These are phyloP conservation scores for Yueomyces sp. DNA, from an alignment of 805 yeast species.

Conservation along the genomic window DNA sequence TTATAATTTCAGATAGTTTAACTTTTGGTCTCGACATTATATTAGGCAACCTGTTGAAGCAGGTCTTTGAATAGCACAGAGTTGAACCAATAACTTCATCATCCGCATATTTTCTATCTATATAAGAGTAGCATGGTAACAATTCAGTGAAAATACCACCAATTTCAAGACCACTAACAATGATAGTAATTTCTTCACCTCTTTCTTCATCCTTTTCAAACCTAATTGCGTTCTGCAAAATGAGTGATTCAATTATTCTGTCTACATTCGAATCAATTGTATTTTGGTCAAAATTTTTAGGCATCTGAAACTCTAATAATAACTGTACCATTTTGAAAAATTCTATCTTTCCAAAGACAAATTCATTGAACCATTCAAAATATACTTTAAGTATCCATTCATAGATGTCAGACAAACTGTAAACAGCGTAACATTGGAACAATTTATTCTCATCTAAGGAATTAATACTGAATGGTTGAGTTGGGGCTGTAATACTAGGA, in stretches of 20 bases:
- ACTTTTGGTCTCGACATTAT: conserved; percentile 9
- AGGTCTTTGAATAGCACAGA: conserved; percentile 31
- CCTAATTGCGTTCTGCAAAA: conserved; percentile 29
- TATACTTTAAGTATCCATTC: conserved; percentile 39
- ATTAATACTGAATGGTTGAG: conserved; percentile 42
- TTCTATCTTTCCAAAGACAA: conserved; percentile 35
- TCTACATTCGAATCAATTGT: conserved; percentile 38
- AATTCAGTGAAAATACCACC: conserved; percentile 25
- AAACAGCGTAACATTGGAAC: conserved; percentile 32
- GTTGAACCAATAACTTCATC: conserved; percentile 21
- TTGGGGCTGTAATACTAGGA: conserved; percentile 32
- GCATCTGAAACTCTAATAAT: conserved; percentile 36
- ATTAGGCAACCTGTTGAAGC: conserved; percentile 5
- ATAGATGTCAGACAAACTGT: conserved; percentile 36
- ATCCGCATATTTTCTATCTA: conserved; percentile 27
- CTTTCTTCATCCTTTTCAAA: conserved; percentile 23
- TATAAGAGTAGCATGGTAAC: conserved; percentile 23
- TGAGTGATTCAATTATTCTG: conserved; percentile 31
- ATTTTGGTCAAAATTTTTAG: conserved; percentile 36
- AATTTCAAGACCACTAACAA: conserved; percentile 23
- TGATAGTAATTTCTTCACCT: conserved; percentile 20
- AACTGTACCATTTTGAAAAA: conserved; percentile 39
- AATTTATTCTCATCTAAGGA: conserved; percentile 36
- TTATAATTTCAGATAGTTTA: conserved; percentile 23
- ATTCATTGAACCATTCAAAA: conserved; percentile 40